A percentile compares a stretch with the other conserved stretches of the same genome.
Evolutionary conservation across 1,284 basidiomycete genomes (phyloP).

Genomic region (Meripilus lineatus): DNA sequence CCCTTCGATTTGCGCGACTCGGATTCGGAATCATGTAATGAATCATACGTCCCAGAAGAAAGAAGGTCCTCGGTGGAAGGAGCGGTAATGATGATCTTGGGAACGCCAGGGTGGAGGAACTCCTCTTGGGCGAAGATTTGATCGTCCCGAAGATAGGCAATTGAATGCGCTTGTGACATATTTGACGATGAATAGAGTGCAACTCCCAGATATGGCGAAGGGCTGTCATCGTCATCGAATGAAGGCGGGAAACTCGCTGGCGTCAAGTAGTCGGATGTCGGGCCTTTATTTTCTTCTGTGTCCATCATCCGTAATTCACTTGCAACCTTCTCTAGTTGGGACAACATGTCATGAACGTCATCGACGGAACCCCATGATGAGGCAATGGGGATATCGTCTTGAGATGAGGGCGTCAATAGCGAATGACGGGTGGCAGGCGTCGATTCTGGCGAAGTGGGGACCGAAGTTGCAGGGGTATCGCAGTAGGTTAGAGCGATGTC

Average conservation of each 20-base stretch:
- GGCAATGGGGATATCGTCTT: too few species aligned
- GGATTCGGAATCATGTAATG: constrained; percentile 2
- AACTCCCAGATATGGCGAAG: too few species aligned
- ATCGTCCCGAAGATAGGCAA: neutral
- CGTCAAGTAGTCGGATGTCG: neutral
- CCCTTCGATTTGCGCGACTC: constrained; percentile 1
- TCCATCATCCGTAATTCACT: constrained; percentile 7
- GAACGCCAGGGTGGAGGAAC: constrained; percentile 11
- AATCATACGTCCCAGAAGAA: neutral
- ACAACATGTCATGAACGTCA: constrained; percentile 9
- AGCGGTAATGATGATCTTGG: constrained; percentile 22
- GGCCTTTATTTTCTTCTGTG: neutral
- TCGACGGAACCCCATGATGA: neutral
- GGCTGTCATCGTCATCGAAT: neutral
- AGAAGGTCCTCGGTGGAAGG: constrained; percentile 18
- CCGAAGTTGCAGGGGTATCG: neutral
- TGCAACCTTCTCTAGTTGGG: constrained; percentile 12
- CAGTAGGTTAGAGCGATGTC: constrained; percentile 1
- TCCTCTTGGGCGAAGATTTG: too few species aligned
- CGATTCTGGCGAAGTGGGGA: constrained; percentile 2
- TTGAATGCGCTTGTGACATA: neutral
- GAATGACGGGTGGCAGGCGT: constrained; percentile 1
- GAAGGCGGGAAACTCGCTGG: neutral
- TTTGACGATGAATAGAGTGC: neutral
- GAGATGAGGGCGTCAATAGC: too few species aligned